phyloP scores from a whole-genome alignment of 148 eudicot genomes.

The Rhododendron vialii region DNA sequence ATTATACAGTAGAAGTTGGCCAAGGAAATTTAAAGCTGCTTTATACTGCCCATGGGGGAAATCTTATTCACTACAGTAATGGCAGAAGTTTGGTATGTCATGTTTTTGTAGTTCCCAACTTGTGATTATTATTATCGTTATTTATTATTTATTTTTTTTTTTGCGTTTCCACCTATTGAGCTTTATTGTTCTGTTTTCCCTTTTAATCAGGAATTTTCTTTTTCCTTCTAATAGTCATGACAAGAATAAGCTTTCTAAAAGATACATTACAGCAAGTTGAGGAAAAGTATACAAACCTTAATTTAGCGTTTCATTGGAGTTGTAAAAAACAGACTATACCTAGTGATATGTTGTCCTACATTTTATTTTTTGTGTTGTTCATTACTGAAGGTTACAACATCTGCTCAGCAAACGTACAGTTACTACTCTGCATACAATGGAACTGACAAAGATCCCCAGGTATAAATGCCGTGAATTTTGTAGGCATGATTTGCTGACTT shows the following conservation, averaged over 20 bases:
- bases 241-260: background rate
- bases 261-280: background rate
- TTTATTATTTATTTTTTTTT: background rate
- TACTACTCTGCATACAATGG: conserved; percentile 71
- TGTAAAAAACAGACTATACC: background rate
- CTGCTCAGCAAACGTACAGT: conserved; percentile 52
- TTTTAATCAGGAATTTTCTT: background rate
- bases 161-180: background rate
- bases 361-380: background rate
- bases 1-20: conserved; percentile 48
- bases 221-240: background rate
- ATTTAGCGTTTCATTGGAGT: background rate
- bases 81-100: conserved; percentile 50
- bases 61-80: conserved; percentile 38
- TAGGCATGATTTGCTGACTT: background rate
- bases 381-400: conserved; percentile 39
- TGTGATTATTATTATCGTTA: background rate
- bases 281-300: background rate
- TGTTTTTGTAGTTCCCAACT: background rate
- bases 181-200: background rate
- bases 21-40: conserved; percentile 50
- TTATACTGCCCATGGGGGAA: conserved; percentile 37
- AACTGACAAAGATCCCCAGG: conserved; percentile 69
- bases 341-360: background rate
- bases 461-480: conserved; percentile 12